Evolutionary conservation across 1,284 basidiomycete genomes (phyloP), one percentile per base, ranked within the genome.

Genomic region (Ganoderma lucidum): DNA sequence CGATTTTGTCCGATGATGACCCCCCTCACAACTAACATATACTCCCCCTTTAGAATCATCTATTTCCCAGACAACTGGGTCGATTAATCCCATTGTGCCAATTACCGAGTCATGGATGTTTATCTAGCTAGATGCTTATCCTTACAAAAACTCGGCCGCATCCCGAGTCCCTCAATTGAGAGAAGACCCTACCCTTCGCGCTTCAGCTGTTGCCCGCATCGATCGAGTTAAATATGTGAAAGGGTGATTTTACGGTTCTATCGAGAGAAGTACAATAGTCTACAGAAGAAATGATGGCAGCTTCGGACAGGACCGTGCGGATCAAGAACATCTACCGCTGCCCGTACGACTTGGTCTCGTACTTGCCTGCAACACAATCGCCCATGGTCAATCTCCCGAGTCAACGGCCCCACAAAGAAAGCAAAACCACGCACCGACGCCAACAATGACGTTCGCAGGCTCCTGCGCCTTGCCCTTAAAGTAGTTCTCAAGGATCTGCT

Each of bases 401-500:
- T 14, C 8, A 14, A 35, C 35, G 8, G 8, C 15, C 39, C 2
- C 35, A 48, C 2, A 19, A 5, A n/a, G 8, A 1, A 42, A 23
- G n/a, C n/a, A 37, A 32, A 30, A 37, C 4, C 2, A 68, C 71
- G 64, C 56, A 72, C 84, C 84, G 66, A 88, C 77, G 51, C 89
- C 90, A 66, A 96, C 86, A 75, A 97, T 98, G 79, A 98, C 81
- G 83, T 98, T 95, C 70, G 85, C 88, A 0, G 92, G 88, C 6
- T 91, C 88, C 81, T 97, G 95, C 3, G 86, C 79, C 80, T 92
- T 88, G 70, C 83, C 84, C 8, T 80, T 79, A 73, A 96, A 81
- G 85, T 93, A 97, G 81, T 94, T 91, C 70, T 90, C 86, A 69
- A 98, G 84, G 80, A 98, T 98, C 71, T 87, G 86, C 83, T 87